Evolutionary conservation across 2,329 filamentous ascomycete species (phyloP).

Genomic region (Ophiostoma triangulosporum): DNA sequence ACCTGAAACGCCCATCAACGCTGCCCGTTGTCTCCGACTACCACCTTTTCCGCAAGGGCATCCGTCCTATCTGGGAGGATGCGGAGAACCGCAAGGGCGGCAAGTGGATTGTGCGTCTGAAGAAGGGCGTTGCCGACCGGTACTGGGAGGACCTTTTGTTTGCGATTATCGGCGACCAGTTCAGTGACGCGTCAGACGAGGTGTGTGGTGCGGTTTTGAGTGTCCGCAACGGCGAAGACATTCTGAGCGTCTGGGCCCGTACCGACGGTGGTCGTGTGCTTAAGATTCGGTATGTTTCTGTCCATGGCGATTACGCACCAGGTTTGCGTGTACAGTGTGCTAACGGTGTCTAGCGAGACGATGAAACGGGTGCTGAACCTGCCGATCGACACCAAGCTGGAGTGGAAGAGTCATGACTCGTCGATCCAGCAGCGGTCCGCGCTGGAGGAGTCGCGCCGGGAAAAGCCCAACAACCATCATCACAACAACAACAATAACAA

Average conservation of each 20-base stretch:
- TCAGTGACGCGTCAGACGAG: slow-evolving; percentile 82
- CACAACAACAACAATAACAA: slow-evolving; percentile 22
- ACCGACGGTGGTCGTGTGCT: slow-evolving; percentile 87
- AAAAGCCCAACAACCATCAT: slow-evolving; percentile 49
- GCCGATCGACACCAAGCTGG: slow-evolving; percentile 76
- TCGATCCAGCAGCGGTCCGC: slow-evolving; percentile 85
- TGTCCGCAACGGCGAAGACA: slow-evolving; percentile 89
- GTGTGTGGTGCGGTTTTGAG: slow-evolving; percentile 91
- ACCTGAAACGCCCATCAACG: slow-evolving; percentile 77
- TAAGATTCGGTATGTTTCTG: slow-evolving; percentile 67
- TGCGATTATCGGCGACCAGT: slow-evolving; percentile 86
- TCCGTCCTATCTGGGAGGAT: slow-evolving; percentile 96
- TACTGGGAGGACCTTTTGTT: slow-evolving; percentile 94
- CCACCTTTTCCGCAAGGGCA: slow-evolving; percentile 93
- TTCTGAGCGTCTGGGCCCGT: slow-evolving; percentile 94
- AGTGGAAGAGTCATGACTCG: slow-evolving; percentile 93
- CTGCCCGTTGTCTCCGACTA: slow-evolving; percentile 92
- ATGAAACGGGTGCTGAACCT: slow-evolving; percentile 84
- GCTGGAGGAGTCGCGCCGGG: slow-evolving; percentile 81
- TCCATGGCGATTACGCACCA: background rate
- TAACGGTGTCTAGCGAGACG: slow-evolving; percentile 53
- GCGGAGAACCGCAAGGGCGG: slow-evolving; percentile 92
- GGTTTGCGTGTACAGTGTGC: background rate
- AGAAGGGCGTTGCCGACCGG: slow-evolving; percentile 91
- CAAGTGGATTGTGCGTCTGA: slow-evolving; percentile 93